phyloP scores from a whole-genome alignment of 306 rosid genomes.

The Myrica gale region DNA sequence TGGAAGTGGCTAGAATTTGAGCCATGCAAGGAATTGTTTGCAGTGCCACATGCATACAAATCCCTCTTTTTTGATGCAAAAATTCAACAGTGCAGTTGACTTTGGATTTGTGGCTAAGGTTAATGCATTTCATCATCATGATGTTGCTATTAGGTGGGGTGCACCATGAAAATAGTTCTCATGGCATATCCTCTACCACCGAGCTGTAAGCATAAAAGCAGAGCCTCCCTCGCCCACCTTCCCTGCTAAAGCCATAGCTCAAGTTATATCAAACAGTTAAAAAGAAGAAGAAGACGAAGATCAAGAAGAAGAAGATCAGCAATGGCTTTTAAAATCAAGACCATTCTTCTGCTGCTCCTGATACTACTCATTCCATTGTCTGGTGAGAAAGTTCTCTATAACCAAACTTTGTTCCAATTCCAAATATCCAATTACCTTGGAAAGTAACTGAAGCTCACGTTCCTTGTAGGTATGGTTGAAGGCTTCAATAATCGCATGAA shows the following conservation, averaged over 20 bases:
- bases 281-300: background rate
- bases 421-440: background rate
- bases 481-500: conserved; percentile 49
- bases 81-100: conserved; percentile 61
- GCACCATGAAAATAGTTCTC: conserved; percentile 44
- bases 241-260: conserved; percentile 29
- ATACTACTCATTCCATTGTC: conserved; percentile 49
- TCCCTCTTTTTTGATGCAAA: conserved; percentile 32
- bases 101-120: conserved; percentile 37
- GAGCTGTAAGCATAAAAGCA: conserved; percentile 36
- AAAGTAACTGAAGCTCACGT: background rate
- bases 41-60: conserved; percentile 47
- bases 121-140: conserved; percentile 63
- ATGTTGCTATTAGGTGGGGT: conserved; percentile 53
- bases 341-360: conserved; percentile 41
- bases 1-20: conserved; percentile 34
- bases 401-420: background rate
- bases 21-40: conserved; percentile 61
- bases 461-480: conserved; percentile 45
- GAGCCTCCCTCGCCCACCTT: conserved; percentile 19
- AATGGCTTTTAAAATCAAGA: conserved; percentile 52
- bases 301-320: conserved; percentile 15
- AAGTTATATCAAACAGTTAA: background rate
- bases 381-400: conserved; percentile 38
- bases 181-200: conserved; percentile 27